Base-by-base conservation (phyloP, 2,329 filamentous ascomycete species). In the Knufia fluminis region DNA sequence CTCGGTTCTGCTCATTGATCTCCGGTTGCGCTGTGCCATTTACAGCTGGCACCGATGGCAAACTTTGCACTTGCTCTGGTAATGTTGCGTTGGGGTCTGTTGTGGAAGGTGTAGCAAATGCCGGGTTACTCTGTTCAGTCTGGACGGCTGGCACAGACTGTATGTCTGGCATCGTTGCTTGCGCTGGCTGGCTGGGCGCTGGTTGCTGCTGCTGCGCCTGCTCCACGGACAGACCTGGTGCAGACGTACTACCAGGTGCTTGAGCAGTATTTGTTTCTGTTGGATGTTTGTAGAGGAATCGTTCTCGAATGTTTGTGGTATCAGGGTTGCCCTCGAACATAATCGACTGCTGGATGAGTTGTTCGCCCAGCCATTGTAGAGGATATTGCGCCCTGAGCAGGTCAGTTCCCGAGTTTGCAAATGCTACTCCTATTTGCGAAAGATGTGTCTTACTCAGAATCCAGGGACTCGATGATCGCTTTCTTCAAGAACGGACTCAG, bases 331-430 rank as follows among this genome's bases (percentile, higher is more conserved):
- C 56, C 52, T 59, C 57, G 41, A 57, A 58, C 12, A 56, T 47
- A 19, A 58, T 56, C 7, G 56, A 58, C 40, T 59, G 57, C 39
- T 57, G 52, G 36, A 59, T 59, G 3, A 59, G 57, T 26, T 54
- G 57, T 54, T 59, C 57, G 49, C 57, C 57, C 10, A 59, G 57
- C 57, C 57, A 59, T 47, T 58, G 57, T 6, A 59, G 52, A 23
- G 57, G 57, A 42, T 53, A 59, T 45, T 59, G 51, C 23, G 57
- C 54, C 47, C 57, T 59, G n/a, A 36, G n/a, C 33, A 36, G 16
- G 16, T 36, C 23, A 41, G 26, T 31, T 17, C 7, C 20, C 16
- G 3, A 28, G 19, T 20, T 16, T 22, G 9, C 12, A 28, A 28
- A 10, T 28, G 9, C 19, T 19, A n/a, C 22, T 4, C 6, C n/a